A percentile compares a stretch with the other conserved stretches of the same genome.
Conservation (phyloP, 2,329 filamentous ascomycete genomes). For the Alternaria arborescens region DNA sequence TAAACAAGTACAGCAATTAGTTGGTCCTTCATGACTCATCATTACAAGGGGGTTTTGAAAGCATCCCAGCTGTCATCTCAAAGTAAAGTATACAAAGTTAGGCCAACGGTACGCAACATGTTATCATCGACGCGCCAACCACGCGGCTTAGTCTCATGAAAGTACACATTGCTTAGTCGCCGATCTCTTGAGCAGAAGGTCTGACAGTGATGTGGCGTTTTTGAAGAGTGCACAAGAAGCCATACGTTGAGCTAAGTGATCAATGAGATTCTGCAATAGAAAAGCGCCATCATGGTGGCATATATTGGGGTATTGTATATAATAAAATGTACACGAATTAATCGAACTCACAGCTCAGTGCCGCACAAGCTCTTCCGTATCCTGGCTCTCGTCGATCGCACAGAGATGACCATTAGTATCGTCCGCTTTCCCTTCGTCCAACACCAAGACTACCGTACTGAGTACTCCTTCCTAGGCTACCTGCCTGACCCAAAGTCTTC, state of each 20-base stretch:
- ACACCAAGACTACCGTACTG: conserved; percentile 38
- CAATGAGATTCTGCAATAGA: background rate
- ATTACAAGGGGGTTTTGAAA: too few relatives aligned
- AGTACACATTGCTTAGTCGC: too few relatives aligned
- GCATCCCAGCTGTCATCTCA: too few relatives aligned
- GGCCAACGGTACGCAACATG: too few relatives aligned
- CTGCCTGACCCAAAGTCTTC: conserved; percentile 21
- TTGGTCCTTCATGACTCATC: too few relatives aligned
- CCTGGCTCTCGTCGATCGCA: background rate
- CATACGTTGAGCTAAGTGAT: background rate
- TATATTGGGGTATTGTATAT: conserved; percentile 11
- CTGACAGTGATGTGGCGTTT: rapidly evolving
- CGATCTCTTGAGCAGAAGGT: too few relatives aligned
- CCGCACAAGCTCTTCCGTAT: background rate
- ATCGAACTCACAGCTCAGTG: background rate
- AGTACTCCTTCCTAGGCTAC: conserved; percentile 28
- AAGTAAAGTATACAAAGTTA: too few relatives aligned
- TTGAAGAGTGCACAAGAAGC: too few relatives aligned
- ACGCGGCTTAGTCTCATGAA: too few relatives aligned
- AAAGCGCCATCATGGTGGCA: background rate
- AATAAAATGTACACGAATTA: conserved; percentile 2
- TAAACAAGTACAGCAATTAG: background rate
- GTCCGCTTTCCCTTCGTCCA: conserved; percentile 39
- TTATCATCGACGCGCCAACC: too few relatives aligned
- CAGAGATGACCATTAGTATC: conserved; percentile 17